These are phyloP conservation scores for Fusarium sp. DNA, from an alignment of 2,329 filamentous ascomycete genomes.

Conservation along the genomic window DNA sequence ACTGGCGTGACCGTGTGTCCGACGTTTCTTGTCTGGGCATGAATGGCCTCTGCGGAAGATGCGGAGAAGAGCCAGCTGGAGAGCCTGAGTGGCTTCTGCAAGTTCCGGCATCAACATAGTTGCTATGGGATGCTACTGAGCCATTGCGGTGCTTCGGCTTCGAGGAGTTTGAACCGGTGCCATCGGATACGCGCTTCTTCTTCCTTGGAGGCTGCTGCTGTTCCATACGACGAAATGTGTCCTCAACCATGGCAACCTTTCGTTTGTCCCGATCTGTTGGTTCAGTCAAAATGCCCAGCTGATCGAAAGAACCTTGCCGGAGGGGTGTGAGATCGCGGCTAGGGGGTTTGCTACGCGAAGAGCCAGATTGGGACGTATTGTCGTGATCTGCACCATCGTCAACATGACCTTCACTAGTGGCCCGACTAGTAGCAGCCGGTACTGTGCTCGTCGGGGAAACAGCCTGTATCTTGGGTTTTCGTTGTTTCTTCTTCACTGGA, in stretches of 20 bases:
- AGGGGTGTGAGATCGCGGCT: conserved; percentile 77
- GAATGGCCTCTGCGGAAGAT: conserved; percentile 50
- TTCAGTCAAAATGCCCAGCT: conserved; percentile 73
- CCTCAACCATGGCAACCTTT: conserved; percentile 76
- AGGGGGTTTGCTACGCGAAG: conserved; percentile 74
- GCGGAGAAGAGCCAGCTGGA: conserved; percentile 62
- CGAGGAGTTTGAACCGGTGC: conserved; percentile 54
- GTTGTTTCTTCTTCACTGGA: conserved; percentile 64
- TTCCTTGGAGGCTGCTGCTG: conserved; percentile 71
- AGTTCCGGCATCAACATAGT: conserved; percentile 69
- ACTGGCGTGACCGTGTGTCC: conserved; percentile 54
- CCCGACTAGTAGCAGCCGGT: conserved; percentile 74
- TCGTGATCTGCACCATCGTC: conserved; percentile 72
- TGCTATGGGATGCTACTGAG: conserved; percentile 54
- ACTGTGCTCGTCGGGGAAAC: conserved; percentile 75
- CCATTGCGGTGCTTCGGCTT: conserved; percentile 60
- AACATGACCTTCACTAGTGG: conserved; percentile 72
- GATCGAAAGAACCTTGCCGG: conserved; percentile 72
- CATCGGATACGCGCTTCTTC: conserved; percentile 75
- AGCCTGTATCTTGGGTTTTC: conserved; percentile 69
- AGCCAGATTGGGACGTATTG: conserved; percentile 60
- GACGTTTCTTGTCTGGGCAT: conserved; percentile 51
- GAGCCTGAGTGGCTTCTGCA: conserved; percentile 69
- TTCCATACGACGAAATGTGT: conserved; percentile 74
- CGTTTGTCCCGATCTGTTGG: conserved; percentile 77